These are phyloP conservation scores for Ceratocystis ficicola DNA, from an alignment of 2,329 filamentous ascomycete species.

Conservation along the genomic window DNA sequence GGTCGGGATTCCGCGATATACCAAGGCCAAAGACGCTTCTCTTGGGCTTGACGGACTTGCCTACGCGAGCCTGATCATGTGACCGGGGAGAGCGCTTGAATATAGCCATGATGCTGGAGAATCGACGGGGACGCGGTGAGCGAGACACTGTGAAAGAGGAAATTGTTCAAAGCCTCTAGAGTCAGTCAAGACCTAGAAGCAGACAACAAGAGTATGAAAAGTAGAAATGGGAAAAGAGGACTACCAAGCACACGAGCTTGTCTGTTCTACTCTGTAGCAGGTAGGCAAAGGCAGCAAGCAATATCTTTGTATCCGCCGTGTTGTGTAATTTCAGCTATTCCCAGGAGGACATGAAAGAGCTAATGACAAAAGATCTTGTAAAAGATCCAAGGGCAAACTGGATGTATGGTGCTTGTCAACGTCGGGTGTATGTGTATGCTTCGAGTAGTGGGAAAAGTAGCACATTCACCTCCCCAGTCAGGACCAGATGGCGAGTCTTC, in stretches of 20 bases:
- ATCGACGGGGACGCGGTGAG: conserved; percentile 3
- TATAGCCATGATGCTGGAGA: conserved; percentile 41
- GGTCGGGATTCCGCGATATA: background rate
- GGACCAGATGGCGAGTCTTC: background rate
- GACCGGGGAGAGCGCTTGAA: conserved; percentile 86
- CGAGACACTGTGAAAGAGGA: background rate
- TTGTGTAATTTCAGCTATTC: no score
- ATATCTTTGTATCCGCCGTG: no score
- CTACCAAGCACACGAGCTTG: conserved; percentile 30
- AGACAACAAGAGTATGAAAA: background rate
- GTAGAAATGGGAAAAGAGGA: conserved; percentile 24
- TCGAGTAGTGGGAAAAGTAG: no score
- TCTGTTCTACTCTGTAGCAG: background rate
- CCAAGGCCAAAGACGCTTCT: conserved; percentile 28
- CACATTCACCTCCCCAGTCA: no score
- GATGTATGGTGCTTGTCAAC: background rate
- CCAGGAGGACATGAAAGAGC: no score
- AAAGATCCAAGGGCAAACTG: background rate
- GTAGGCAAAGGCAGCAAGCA: background rate
- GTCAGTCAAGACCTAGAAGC: conserved; percentile 13
- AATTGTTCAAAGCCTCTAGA: background rate
- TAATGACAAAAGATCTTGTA: no score
- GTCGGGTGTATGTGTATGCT: background rate
- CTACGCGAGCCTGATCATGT: conserved; percentile 54
- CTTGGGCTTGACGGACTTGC: conserved; percentile 78